Conservation (phyloP, 2,329 filamentous ascomycete species). For the Rhinocladiella similis region DNA sequence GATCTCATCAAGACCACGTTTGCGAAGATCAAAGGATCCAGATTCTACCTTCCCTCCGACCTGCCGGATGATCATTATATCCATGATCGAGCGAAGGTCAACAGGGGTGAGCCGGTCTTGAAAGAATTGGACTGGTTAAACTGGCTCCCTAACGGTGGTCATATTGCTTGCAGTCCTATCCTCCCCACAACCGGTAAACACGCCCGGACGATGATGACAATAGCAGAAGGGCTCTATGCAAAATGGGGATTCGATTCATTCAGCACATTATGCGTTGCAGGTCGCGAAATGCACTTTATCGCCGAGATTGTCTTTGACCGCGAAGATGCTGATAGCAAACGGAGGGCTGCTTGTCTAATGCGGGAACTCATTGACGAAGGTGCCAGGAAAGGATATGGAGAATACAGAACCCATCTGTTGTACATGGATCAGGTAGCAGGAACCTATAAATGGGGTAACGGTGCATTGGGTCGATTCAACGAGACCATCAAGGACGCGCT, state of each 20-base stretch:
- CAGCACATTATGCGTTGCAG: conserved; percentile 51
- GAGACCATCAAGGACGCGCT: conserved; percentile 49
- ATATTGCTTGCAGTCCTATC: conserved; percentile 56
- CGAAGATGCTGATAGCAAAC: conserved; percentile 41
- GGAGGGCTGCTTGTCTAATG: conserved; percentile 41
- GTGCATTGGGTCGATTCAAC: conserved; percentile 45
- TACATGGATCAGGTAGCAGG: conserved; percentile 48
- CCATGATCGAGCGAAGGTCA: conserved; percentile 32
- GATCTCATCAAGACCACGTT: conserved; percentile 46
- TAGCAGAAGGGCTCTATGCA: conserved; percentile 47
- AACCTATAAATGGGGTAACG: conserved; percentile 46
- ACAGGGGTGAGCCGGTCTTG: conserved; percentile 29
- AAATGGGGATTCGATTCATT: conserved; percentile 53
- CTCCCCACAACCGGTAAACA: conserved; percentile 50
- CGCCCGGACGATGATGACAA: conserved; percentile 46
- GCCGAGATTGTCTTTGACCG: conserved; percentile 57
- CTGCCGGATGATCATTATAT: conserved; percentile 34
- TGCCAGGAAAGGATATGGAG: conserved; percentile 44
- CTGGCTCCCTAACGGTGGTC: conserved; percentile 54
- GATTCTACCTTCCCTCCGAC: conserved; percentile 45
- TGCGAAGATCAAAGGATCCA: conserved; percentile 41
- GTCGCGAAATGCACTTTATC: conserved; percentile 58
- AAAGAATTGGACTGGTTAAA: conserved; percentile 47
- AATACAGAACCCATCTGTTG: conserved; percentile 48
- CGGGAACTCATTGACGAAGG: conserved; percentile 35